Base-by-base conservation (phyloP, 768 basidiomycete genomes). In the Kwoniella bestiolae region DNA sequence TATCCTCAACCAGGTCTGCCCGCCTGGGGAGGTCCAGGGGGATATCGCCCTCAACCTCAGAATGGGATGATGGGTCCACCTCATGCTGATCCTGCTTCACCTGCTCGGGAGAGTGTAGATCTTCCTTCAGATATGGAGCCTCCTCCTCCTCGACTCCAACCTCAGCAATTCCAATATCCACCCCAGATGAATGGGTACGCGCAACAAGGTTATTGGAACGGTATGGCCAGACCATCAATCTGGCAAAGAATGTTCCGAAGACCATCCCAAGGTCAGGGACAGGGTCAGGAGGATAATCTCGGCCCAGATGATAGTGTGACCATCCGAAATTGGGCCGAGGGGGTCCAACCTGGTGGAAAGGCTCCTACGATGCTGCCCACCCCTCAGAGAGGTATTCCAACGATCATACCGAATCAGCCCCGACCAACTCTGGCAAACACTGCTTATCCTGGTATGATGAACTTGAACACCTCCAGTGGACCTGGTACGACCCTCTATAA, bases 51-150 rank as follows among this genome's bases (percentile, higher is more conserved):
- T n/a, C 49, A 6, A 12, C 38, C 56, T 28, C 56, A 34, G n/a
- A 11, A 16, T 34, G 32, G 18, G 7, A 28, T 23, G 32, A n/a
- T 44, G 21, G 31, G n/a, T 35, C 60, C 8, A 18, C 51, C 34
- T 18, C 31, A 25, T 14, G 7, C 6, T 21, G 38, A 60, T 35
- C 47, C 52, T 18, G 38, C n/a, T n/a, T 63, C 61, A 7, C 61
- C 61, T n/a, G 34, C 61, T 28, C 28, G 61, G 28, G 51, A 63
- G 32, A 63, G 61, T 55, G 45, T 55, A 2, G 61, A 63, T 47
- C 61, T 52, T 4, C 61, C 41, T 28, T 63, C 52, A 2, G 61
- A 63, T 21, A 28, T 35, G 12, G 41, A 52, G 5, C 28, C 41
- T 18, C 34, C 38, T 31, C 49, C 47, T 14, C 38, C 38, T 29